These are phyloP conservation scores for Dactylellina leptospora DNA, from an alignment of 2,329 filamentous ascomycete genomes.

Conservation along the genomic window DNA sequence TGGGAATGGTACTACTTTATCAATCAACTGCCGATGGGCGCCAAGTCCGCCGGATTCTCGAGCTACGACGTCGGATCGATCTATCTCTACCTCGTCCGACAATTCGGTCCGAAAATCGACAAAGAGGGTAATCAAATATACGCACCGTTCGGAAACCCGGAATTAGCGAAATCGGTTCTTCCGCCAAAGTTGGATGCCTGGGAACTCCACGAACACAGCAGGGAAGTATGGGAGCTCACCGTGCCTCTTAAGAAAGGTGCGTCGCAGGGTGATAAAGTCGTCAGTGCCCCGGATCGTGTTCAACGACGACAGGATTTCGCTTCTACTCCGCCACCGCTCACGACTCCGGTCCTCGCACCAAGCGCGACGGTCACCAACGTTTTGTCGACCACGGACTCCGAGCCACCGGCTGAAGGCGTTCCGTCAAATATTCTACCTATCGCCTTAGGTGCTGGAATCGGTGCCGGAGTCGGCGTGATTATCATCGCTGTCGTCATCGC, in stretches of 20 bases:
- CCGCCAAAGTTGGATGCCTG: slow-evolving; percentile 31
- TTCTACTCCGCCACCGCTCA: slow-evolving; percentile 39
- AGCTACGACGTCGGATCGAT: slow-evolving; percentile 13
- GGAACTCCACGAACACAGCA: neutral
- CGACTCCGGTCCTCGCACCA: slow-evolving; percentile 24
- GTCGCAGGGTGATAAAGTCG: neutral
- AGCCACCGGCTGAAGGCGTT: slow-evolving; percentile 4
- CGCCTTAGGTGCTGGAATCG: slow-evolving; percentile 44
- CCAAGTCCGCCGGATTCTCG: slow-evolving; percentile 23
- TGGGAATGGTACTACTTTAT: slow-evolving; percentile 49
- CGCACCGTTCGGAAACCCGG: slow-evolving; percentile 25
- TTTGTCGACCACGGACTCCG: neutral
- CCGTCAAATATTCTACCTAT: slow-evolving; percentile 42
- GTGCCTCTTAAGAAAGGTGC: neutral
- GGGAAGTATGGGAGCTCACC: slow-evolving; percentile 2
- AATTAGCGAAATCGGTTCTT: slow-evolving; percentile 23
- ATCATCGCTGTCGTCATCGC: slow-evolving; percentile 39
- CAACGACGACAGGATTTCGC: slow-evolving; percentile 26
- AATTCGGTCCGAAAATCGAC: slow-evolving; percentile 42
- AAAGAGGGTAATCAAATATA: slow-evolving; percentile 3
- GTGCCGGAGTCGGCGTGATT: slow-evolving; percentile 38
- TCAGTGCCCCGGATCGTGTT: too few relatives aligned
- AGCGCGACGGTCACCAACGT: neutral
- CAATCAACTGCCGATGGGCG: slow-evolving; percentile 28
- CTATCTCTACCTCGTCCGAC: slow-evolving; percentile 47